Evolutionary conservation across 495 filamentous ascomycete genomes (phyloP).

Genomic region (Penicillium paradoxum): DNA sequence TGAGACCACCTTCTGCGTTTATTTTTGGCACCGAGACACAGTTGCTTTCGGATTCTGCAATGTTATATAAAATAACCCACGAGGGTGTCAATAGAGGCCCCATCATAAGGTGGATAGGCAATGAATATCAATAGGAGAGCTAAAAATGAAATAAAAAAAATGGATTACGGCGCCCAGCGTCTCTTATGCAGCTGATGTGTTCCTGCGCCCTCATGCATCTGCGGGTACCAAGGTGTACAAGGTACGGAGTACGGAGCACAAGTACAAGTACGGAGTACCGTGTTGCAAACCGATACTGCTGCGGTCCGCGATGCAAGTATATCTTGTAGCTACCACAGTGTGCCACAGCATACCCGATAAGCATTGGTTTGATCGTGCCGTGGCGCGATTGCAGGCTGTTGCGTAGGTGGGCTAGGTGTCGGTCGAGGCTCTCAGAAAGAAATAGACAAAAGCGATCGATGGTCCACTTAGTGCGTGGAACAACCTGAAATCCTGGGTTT

Average conservation of each 20-base stretch:
- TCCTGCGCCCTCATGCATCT: constrained; percentile 17
- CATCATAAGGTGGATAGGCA: background rate
- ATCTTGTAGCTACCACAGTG: background rate
- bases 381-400: constrained; percentile 1
- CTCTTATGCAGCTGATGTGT: constrained; percentile 19
- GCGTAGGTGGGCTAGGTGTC: background rate
- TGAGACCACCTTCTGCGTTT: constrained; percentile 5
- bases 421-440: constrained; percentile 17
- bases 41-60: background rate
- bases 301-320: background rate
- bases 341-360: constrained; percentile 1
- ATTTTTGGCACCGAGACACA: constrained; percentile 15
- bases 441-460: constrained; percentile 14
- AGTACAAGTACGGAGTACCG: background rate
- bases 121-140: background rate
- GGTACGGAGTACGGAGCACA: background rate
- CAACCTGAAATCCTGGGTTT: constrained; percentile 13
- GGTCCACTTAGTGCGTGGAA: constrained; percentile 24
- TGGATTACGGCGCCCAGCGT: background rate
- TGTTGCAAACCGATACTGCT: background rate
- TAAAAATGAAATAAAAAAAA: constrained; percentile 2
- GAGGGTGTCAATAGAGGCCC: too few species aligned
- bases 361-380: background rate
- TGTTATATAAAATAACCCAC: background rate
- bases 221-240: background rate